A percentile compares a stretch with the other conserved stretches of the same genome.
Evolutionary conservation across 2,329 filamentous ascomycete genomes (phyloP).

Genomic region (Allantophomopsis lycopodina): DNA sequence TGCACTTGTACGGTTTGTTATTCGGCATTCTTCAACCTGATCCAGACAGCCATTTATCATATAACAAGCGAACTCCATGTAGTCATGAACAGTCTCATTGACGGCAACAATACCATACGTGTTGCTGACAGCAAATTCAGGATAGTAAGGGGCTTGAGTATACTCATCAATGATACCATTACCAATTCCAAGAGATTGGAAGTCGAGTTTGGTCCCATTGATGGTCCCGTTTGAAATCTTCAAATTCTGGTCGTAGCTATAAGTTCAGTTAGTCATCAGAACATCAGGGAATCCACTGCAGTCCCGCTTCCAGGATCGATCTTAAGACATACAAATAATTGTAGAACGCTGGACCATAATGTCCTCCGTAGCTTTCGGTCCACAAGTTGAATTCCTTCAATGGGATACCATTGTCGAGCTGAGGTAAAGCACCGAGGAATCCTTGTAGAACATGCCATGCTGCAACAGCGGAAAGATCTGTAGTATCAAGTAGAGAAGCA

Average conservation of each 20-base stretch:
- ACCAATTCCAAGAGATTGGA: constrained; percentile 50
- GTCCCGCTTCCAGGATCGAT: no score
- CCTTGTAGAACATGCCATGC: constrained; percentile 41
- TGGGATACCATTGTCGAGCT: constrained; percentile 12
- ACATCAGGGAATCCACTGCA: no score
- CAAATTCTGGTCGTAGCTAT: constrained; percentile 35
- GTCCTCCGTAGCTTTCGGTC: constrained; percentile 51
- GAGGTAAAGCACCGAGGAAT: constrained; percentile 32
- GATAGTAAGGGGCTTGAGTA: constrained; percentile 30
- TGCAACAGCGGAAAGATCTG: constrained; percentile 37
- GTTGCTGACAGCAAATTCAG: constrained; percentile 31
- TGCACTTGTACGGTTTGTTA: constrained; percentile 27
- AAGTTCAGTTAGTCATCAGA: no score
- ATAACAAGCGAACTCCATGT: constrained; percentile 33
- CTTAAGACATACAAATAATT: constrained; percentile 28
- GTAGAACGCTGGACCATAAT: constrained; percentile 51
- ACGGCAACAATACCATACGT: constrained; percentile 22
- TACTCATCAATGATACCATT: constrained; percentile 54
- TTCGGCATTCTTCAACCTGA: constrained; percentile 31
- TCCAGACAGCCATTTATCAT: constrained; percentile 24
- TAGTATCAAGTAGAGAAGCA: constrained; percentile 35
- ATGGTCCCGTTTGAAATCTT: constrained; percentile 33
- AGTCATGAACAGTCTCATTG: constrained; percentile 30
- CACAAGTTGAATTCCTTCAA: constrained; percentile 36
- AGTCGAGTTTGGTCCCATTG: constrained; percentile 37